These are phyloP conservation scores for Phytophthora pluvialis DNA, from an alignment of 352 stramenopile species.

Conservation along the genomic window DNA sequence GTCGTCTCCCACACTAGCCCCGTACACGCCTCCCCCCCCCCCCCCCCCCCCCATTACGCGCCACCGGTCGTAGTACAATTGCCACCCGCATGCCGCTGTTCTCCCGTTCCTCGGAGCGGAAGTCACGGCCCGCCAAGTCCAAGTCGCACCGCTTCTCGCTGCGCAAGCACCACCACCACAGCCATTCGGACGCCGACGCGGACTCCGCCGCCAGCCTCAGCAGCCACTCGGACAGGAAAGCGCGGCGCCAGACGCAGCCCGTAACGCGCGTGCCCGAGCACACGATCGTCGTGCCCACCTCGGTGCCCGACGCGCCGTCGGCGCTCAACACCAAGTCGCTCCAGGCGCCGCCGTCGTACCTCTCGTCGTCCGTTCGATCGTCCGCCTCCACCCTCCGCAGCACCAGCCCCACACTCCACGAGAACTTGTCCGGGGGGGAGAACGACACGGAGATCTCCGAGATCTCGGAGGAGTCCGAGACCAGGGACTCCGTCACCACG, in stretches of 20 bases:
- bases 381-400: conserved; percentile 52
- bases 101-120: conserved; percentile 52
- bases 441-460: conserved; percentile 45
- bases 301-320: conserved; percentile 1
- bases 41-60: conserved; percentile 10
- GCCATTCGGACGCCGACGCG: conserved; percentile 25
- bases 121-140: conserved; percentile 39
- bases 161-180: conserved; percentile 55
- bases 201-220: conserved; percentile 21
- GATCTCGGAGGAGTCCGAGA: conserved; percentile 40
- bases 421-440: conserved; percentile 46
- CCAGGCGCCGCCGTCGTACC: conserved; percentile 36
- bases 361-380: conserved; percentile 65
- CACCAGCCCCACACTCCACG: conserved; percentile 47
- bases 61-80: conserved; percentile 18
- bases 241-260: conserved; percentile 29
- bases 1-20: neutral
- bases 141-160: conserved; percentile 74
- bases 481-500: conserved; percentile 32
- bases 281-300: conserved; percentile 30
- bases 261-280: conserved; percentile 25
- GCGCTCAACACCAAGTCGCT: conserved; percentile 27
- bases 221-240: conserved; percentile 30
- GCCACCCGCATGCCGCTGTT: conserved; percentile 66
- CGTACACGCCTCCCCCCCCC: neutral